Base-by-base conservation (phyloP, 2,329 filamentous ascomycete genomes). In the Sordariomycetes sp. region DNA sequence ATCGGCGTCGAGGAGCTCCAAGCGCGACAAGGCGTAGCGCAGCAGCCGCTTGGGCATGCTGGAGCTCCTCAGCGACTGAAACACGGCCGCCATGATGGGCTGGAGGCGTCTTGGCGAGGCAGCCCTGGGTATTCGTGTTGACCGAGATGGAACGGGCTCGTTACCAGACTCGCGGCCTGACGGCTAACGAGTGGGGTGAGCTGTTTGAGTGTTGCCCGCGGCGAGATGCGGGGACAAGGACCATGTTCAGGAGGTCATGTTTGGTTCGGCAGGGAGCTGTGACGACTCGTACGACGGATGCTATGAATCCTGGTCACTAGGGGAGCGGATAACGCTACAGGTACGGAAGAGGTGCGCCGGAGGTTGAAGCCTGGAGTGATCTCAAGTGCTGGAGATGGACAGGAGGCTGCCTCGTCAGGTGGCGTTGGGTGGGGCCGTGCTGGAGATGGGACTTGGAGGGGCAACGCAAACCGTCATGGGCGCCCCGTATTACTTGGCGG, bases 31-130 rank as follows among this genome's bases (percentile, higher is more conserved):
- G 55, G 87, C 90, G 76, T 94, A 96, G 64, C 90, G 87, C 63
- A 97, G 81, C 66, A 97, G 80, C 71, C 88, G 86, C 80, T 94
- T 96, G 74, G 92, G 89, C 78, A 96, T 90, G 64, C 83, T 89
- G 62, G 90, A 83, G 70, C 73, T 78, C 66, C 77, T 74, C 66
- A 85, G 83, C 59, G 78, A 79, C 71, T 78, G 86, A 67, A 94
- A 81, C 69, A 89, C 85, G 69, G 81, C 85, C 58, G 86, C 84
- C 88, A 92, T 91, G 71, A 61, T 70, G 69, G 61, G 46, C 22
- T 22, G n/a, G 46, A 50, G 3, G 20, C 22, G 22, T 50, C 46
- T 50, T 20, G 20, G 20, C 12, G 20, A 12, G 46, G 46, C 20
- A 50, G 46, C n/a, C 11, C 22, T 50, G 11, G n/a, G 46, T 22